Percentiles rank a stretch among this genome's conserved stretches.
Conservation (phyloP, 805 yeast species). For the Danielozyma ontarioensis region DNA sequence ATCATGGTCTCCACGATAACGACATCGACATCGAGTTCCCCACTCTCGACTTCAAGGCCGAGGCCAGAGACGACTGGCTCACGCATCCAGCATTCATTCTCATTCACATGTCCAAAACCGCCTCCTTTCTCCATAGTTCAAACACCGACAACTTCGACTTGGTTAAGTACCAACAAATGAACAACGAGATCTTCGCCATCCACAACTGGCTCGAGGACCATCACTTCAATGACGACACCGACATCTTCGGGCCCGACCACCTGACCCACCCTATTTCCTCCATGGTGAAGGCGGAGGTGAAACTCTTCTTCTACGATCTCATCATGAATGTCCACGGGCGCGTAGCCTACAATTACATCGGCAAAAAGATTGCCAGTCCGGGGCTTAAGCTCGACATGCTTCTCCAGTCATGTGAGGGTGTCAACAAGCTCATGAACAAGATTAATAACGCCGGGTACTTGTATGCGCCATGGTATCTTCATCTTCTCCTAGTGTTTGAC, state of each 20-base stretch:
- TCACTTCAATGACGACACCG: conserved; percentile 27
- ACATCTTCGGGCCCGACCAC: conserved; percentile 3
- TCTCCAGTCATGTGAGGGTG: conserved; percentile 23
- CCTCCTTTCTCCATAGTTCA: conserved; percentile 31
- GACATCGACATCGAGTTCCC: conserved; percentile 35
- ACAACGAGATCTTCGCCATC: conserved; percentile 23
- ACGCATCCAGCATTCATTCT: conserved; percentile 42
- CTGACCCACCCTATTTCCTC: conserved; percentile 5
- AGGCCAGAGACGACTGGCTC: conserved; percentile 44
- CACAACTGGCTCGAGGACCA: conserved; percentile 27
- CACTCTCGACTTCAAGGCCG: conserved; percentile 18
- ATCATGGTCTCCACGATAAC: conserved; percentile 27
- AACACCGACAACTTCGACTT: conserved; percentile 19
- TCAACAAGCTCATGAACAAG: conserved; percentile 23
- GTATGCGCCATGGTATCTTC: conserved; percentile 50
- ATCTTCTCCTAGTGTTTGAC: conserved; percentile 39
- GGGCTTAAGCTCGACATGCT: conserved; percentile 29
- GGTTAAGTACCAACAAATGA: conserved; percentile 25
- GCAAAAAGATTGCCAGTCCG: conserved; percentile 22
- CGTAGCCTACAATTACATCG: conserved; percentile 26
- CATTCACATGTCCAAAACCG: conserved; percentile 38
- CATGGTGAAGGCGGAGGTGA: conserved; percentile 30
- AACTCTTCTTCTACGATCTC: conserved; percentile 35
- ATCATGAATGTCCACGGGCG: conserved; percentile 32
- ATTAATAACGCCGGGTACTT: conserved; percentile 22